Conservation (phyloP, 495 filamentous ascomycete species). For the Penicillium odoratum region DNA sequence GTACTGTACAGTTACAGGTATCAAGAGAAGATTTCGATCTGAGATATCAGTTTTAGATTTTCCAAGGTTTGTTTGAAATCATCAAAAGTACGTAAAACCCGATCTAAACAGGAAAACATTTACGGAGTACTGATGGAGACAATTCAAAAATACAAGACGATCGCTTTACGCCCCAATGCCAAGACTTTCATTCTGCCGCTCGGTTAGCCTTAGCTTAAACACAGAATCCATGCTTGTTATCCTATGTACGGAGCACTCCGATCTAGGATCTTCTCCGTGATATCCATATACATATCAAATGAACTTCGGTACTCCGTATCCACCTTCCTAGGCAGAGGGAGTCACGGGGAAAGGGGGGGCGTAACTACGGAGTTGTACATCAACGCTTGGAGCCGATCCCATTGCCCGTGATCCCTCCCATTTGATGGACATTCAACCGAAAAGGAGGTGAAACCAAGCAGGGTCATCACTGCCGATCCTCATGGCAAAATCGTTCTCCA, state of each 20-base stretch:
- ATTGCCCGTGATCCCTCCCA: slow-evolving; percentile 25
- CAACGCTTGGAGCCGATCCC: slow-evolving; percentile 35
- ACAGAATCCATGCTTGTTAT: too few relatives aligned
- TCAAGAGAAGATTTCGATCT: not conserved
- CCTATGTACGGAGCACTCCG: too few relatives aligned
- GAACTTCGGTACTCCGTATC: too few relatives aligned
- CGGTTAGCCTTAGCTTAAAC: slow-evolving; percentile 2
- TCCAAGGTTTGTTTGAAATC: not conserved
- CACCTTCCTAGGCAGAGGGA: not conserved
- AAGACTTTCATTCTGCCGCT: slow-evolving; percentile 5
- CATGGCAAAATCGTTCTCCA: slow-evolving; percentile 6
- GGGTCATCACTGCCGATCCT: slow-evolving; percentile 35
- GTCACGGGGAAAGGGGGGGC: not conserved
- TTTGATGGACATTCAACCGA: slow-evolving; percentile 29
- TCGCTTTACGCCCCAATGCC: not conserved
- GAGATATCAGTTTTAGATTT: slow-evolving; percentile 1
- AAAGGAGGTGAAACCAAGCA: slow-evolving; percentile 32
- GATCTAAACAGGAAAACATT: not conserved
- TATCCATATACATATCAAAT: too few relatives aligned
- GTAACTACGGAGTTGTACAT: not conserved
- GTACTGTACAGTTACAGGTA: not conserved
- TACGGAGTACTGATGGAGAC: not conserved
- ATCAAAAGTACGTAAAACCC: not conserved
- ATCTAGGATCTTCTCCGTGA: too few relatives aligned
- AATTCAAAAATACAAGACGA: not conserved